These are phyloP conservation scores for Sambucus nigra DNA, from an alignment of 129 eudicot genomes.

Conservation along the genomic window DNA sequence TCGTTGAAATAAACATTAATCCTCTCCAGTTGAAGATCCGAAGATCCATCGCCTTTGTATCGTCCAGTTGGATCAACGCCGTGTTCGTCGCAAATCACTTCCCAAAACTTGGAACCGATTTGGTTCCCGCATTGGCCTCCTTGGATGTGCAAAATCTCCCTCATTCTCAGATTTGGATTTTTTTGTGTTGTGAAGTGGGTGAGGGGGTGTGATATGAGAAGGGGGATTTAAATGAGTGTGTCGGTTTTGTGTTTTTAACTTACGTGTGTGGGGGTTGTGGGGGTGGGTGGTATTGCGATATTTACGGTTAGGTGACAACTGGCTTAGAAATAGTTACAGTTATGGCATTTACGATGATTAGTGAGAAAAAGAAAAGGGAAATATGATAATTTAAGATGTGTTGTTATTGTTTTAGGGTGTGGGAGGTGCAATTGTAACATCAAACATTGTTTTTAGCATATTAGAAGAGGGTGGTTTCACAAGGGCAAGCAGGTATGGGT, in stretches of 20 bases:
- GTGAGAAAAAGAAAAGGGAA: no score
- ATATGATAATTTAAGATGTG: no score
- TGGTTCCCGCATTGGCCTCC: constrained; percentile 98
- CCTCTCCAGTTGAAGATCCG: constrained; percentile 58
- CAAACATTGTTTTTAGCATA: no score
- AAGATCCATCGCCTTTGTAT: constrained; percentile 29
- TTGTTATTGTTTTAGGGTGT: no score
- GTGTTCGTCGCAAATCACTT: constrained; percentile 58
- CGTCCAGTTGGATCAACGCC: constrained; percentile 65
- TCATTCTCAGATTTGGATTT: constrained; percentile 29
- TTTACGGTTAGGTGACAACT: no score
- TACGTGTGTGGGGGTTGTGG: constrained; percentile 1
- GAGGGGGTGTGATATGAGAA: constrained; percentile 3
- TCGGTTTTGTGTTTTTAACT: no score
- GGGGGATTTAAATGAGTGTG: no score
- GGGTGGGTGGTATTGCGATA: not conserved
- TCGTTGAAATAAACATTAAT: constrained; percentile 84
- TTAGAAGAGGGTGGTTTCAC: no score
- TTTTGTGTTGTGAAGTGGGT: not conserved
- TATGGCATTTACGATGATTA: no score
- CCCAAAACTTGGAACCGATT: constrained; percentile 41
- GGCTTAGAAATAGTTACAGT: no score
- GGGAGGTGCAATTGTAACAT: no score
- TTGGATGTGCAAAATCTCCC: constrained; percentile 83
- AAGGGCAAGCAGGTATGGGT: no score